Conservation (phyloP, 2,329 filamentous ascomycete genomes). For the Chaetomium sp. region DNA sequence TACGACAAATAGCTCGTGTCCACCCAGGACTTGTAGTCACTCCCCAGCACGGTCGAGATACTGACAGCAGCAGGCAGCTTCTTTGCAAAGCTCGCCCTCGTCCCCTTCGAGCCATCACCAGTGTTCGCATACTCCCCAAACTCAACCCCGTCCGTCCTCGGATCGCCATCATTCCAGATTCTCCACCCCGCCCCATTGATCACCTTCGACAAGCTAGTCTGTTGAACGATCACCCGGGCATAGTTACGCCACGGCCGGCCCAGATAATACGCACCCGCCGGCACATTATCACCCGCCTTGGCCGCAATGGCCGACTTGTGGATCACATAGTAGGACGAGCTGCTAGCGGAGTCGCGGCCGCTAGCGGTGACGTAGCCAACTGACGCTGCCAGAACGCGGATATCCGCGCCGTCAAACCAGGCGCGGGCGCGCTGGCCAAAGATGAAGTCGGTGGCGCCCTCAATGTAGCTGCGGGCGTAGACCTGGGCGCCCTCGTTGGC, state of each 20-base stretch:
- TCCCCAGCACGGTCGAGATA: slow-evolving; percentile 39
- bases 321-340: slow-evolving; percentile 50
- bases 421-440: slow-evolving; percentile 48
- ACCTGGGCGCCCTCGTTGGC: slow-evolving; percentile 51
- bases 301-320: slow-evolving; percentile 49
- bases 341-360: slow-evolving; percentile 43
- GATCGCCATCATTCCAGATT: slow-evolving; percentile 53
- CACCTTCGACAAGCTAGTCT: slow-evolving; percentile 54
- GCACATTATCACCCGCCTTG: slow-evolving; percentile 43
- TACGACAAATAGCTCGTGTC: slow-evolving; percentile 38
- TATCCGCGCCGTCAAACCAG: slow-evolving; percentile 46
- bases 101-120: slow-evolving; percentile 57
- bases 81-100: slow-evolving; percentile 49
- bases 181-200: slow-evolving; percentile 63
- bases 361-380: slow-evolving; percentile 40
- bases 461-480: slow-evolving; percentile 48
- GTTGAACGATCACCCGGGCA: slow-evolving; percentile 52
- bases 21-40: slow-evolving; percentile 37
- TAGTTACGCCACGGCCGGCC: slow-evolving; percentile 53
- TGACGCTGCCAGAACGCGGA: slow-evolving; percentile 22
- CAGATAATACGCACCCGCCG: slow-evolving; percentile 48
- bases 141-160: slow-evolving; percentile 54
- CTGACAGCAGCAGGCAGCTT: slow-evolving; percentile 42
- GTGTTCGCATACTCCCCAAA: slow-evolving; percentile 64
- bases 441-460: slow-evolving; percentile 54